These are phyloP conservation scores for Russula sp. DNA, from an alignment of 768 basidiomycete species.

Conservation along the genomic window DNA sequence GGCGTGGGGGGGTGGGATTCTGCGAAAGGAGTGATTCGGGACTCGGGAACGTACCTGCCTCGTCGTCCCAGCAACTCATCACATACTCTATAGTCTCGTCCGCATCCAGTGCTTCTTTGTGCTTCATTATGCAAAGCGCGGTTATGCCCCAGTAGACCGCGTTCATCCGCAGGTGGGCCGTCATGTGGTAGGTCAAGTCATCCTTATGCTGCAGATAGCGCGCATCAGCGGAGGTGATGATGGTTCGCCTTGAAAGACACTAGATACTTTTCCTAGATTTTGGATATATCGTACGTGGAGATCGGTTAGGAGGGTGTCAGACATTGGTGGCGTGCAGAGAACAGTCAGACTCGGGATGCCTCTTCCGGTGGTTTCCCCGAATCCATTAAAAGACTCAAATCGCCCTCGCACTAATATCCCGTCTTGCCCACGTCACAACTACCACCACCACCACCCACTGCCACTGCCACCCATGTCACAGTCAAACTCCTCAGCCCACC, in stretches of 20 bases:
- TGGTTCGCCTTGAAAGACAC: not conserved
- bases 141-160: slow-evolving; percentile 96
- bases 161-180: slow-evolving; percentile 89
- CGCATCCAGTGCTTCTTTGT: slow-evolving; percentile 67
- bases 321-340: not conserved
- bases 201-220: slow-evolving; percentile 53
- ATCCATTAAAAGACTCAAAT: not conserved
- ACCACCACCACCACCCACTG: no score
- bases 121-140: slow-evolving; percentile 75
- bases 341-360: no score
- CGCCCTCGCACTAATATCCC: no score
- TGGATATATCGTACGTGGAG: slow-evolving; percentile 73
- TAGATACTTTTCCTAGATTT: slow-evolving; percentile 54
- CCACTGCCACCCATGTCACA: slow-evolving; percentile 1
- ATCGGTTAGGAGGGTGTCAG: slow-evolving; percentile 35
- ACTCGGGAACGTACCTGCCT: slow-evolving; percentile 52
- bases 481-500: slow-evolving; percentile 4
- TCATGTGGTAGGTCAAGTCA: slow-evolving; percentile 84
- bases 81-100: slow-evolving; percentile 87
- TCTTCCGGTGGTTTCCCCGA: no score
- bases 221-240: not conserved
- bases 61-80: slow-evolving; percentile 92
- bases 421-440: not conserved
- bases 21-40: not conserved
- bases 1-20: no score